phyloP scores from a whole-genome alignment of 345 rosid genomes.

The Salix exigua region DNA sequence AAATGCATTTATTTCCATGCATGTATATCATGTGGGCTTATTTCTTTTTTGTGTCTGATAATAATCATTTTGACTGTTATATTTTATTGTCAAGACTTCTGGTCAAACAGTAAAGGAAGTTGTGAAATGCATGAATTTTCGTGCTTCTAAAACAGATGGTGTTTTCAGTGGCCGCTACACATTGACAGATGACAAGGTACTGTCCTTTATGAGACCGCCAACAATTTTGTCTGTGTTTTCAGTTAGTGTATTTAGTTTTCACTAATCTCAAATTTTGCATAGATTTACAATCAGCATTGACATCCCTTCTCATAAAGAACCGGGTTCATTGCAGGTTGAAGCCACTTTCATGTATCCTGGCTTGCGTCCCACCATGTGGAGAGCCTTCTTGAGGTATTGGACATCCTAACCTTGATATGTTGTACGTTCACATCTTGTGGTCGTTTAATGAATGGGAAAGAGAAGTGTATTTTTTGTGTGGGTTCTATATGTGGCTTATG shows the following conservation, averaged over 20 bases:
- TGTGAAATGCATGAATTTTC: conserved; percentile 73
- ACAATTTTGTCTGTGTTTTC: background rate
- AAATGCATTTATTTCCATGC: background rate
- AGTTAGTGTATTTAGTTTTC: background rate
- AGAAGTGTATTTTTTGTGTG: background rate
- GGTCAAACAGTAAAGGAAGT: conserved; percentile 83
- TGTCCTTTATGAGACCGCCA: background rate
- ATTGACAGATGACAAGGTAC: conserved; percentile 73
- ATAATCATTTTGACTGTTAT: background rate
- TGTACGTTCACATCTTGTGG: background rate
- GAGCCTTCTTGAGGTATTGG: conserved; percentile 73
- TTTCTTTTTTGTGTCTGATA: conserved; percentile 16
- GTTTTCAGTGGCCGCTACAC: conserved; percentile 73
- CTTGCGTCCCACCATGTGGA: conserved; percentile 68
- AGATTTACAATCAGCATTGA: background rate
- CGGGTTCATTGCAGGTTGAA: conserved; percentile 53
- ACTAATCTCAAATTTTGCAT: background rate
- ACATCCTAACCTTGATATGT: background rate
- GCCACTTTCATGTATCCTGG: conserved; percentile 88
- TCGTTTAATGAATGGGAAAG: background rate
- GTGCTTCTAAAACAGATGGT: conserved; percentile 63
- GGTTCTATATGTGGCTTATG: too few species aligned
- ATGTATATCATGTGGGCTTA: background rate
- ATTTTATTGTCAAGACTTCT: conserved; percentile 55
- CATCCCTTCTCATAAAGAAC: background rate